A percentile compares a stretch with the other conserved stretches of the same genome.
Evolutionary conservation across 202 grass and related monocot species (phyloP).

Genomic region (Setaria viridis): DNA sequence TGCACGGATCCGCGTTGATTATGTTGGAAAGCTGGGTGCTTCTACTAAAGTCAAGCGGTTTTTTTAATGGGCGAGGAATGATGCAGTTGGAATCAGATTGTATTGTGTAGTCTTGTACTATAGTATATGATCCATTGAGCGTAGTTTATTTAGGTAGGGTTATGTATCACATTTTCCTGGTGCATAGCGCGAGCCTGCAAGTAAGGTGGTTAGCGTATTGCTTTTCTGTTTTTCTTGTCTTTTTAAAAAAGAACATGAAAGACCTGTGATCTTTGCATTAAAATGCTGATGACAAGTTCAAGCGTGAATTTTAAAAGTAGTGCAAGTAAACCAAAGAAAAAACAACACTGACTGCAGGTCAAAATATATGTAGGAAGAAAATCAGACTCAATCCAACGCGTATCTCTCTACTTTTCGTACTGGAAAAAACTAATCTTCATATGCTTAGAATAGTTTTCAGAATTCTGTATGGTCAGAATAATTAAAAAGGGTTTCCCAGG

Average conservation of each 20-base stretch:
- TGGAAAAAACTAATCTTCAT: not conserved
- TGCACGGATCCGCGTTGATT: not conserved
- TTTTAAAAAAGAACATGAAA: not conserved
- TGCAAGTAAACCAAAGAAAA: not conserved
- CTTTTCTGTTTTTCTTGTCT: not conserved
- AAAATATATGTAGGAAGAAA: not conserved
- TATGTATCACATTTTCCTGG: not conserved
- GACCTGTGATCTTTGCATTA: not conserved
- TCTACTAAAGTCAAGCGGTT: not conserved
- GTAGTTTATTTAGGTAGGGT: not conserved
- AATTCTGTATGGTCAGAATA: not conserved
- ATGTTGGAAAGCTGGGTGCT: not conserved
- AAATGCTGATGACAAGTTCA: not conserved
- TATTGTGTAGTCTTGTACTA: not conserved
- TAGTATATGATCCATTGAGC: not conserved
- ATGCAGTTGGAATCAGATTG: not conserved
- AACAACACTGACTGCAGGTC: not conserved
- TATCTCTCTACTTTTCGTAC: too few relatives aligned
- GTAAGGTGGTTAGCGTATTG: not conserved
- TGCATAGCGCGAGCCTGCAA: not conserved
- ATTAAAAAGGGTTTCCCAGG: not conserved
- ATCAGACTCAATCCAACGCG: not conserved
- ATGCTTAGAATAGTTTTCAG: not conserved
- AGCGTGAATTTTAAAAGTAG: not conserved
- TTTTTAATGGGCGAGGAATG: not conserved